Evolutionary conservation across 1,284 basidiomycete species (phyloP), one percentile per base, ranked within the genome.

Genomic region (Cerrena zonata): DNA sequence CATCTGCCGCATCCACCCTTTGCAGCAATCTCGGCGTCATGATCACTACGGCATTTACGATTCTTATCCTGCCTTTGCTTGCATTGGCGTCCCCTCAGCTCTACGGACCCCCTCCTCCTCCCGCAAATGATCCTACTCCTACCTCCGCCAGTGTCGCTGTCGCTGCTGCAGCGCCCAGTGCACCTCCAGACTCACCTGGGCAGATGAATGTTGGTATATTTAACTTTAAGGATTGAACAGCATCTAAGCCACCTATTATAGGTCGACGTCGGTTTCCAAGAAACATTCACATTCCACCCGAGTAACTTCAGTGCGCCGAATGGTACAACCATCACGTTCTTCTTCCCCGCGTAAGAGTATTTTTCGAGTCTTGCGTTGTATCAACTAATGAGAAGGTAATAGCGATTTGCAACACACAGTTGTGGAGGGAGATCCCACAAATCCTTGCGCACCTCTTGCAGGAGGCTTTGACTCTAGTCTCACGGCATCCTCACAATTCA

Each of bases 281-380:
- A 62, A 21, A 27, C 34, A 15, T 75, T 78, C 56, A 55, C 63
- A 4, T 82, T 72, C 68, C 63, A 60, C 48, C 79, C 78, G 2
- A 40, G 61, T 24, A 76, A 76, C 56, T 58, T 81, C 56, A 73
- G 63, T n/a, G 79, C 79, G 0, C 39, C 69, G 2, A 72, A 74
- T 40, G 76, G 75, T 21, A 76, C 75, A 11, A 50, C 68, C 2
- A 72, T 81, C 23, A 80, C 76, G 3, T 82, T 81, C 67, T 76
- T 65, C 59, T 77, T 81, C 70, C 74, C 76, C 2, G 61, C 59
- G 78, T 78, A 58, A 52, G 73, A 62, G n/a, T n/a, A n/a, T n/a
- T n/a, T n/a, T n/a, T n/a, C n/a, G n/a, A n/a, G n/a, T n/a, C n/a
- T n/a, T n/a, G n/a, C n/a, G n/a, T n/a, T n/a, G n/a, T n/a, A n/a